Evolutionary conservation across 805 yeast genomes (phyloP), one percentile per base, ranked within the genome.

Genomic region (Zygosaccharomyces gambellarensis): DNA sequence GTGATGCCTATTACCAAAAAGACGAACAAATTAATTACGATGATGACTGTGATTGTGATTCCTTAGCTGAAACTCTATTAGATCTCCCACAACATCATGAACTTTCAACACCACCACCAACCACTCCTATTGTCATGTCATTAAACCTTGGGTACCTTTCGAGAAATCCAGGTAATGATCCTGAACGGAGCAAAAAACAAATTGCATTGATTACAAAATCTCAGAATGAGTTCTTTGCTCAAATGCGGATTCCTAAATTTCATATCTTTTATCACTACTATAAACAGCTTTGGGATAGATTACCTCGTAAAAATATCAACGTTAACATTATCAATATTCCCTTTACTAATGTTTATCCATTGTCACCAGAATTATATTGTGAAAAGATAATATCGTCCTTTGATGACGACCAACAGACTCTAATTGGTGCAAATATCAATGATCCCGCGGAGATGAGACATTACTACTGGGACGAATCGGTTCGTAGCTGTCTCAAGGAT

Each of bases 41-140:
- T 19, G 30, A 49, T 12, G 60, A 57, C 39, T 43, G 48, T 28
- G 60, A 55, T 36, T 39, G 31, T 27, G 51, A 43, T 22, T 63
- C 67, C 0, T 38, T 61, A 12, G 45, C 60, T 3, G 67, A 62
- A 42, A 66, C 70, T 2, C 46, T 66, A 23, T 49, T 59, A 5
- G 64, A 64, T 47, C 42, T 40, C 10, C 60, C 59, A 30, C 39
- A 43, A 9, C 53, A 53, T 14, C 48, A 47, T 36, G 50, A 47
- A 25, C 46, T 64, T 36, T 58, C 56, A 28, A 54, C 59, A 1
- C 68, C 69, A 5, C 69, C 70, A n/a, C 66, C 70, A n/a, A 66
- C 70, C 0, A 54, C 67, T 1, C 59, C 67, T 1, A 56, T 61
- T 1, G 62, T 65, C 1, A 32, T 61, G 14, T 53, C 68, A 8